Percentiles rank a stretch among this genome's conserved stretches.
Evolutionary conservation across 1,284 basidiomycete species (phyloP).

Genomic region (Exobasidium cylindrosporum): DNA sequence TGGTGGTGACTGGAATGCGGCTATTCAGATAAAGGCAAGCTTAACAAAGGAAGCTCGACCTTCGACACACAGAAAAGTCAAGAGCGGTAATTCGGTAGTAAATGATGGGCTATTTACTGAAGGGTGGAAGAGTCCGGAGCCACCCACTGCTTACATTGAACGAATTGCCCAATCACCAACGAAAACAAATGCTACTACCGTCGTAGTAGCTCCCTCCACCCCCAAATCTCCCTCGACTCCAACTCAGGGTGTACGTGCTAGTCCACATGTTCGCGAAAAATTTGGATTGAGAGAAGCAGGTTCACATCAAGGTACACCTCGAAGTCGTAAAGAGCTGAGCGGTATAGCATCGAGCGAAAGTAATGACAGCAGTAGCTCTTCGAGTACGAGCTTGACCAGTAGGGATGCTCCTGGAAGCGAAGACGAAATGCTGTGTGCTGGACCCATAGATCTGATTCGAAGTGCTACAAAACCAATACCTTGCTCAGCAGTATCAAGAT

Average conservation of each 20-base stretch:
- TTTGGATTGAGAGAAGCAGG: slow-evolving; percentile 18
- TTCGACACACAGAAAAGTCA: neutral
- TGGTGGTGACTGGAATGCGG: neutral
- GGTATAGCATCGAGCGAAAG: neutral
- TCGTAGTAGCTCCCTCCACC: neutral
- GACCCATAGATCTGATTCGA: neutral
- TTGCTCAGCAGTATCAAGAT: neutral
- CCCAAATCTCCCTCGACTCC: neutral
- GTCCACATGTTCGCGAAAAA: slow-evolving; percentile 17
- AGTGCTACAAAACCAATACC: neutral
- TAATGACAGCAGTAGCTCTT: neutral
- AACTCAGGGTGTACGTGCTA: slow-evolving; percentile 8
- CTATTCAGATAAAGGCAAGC: neutral
- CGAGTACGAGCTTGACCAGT: slow-evolving; percentile 7
- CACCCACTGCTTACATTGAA: neutral
- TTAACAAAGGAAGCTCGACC: neutral
- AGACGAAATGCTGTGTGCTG: neutral
- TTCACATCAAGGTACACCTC: slow-evolving; percentile 10
- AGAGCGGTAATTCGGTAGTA: neutral
- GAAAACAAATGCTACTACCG: neutral
- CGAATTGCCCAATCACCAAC: neutral
- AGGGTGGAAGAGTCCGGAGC: slow-evolving; percentile 11
- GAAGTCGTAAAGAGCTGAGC: neutral
- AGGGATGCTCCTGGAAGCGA: slow-evolving; percentile 5
- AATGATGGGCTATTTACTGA: slow-evolving; percentile 5